Base-by-base conservation (phyloP, 257 asterid species). In the Dorcoceras hygrometricum region DNA sequence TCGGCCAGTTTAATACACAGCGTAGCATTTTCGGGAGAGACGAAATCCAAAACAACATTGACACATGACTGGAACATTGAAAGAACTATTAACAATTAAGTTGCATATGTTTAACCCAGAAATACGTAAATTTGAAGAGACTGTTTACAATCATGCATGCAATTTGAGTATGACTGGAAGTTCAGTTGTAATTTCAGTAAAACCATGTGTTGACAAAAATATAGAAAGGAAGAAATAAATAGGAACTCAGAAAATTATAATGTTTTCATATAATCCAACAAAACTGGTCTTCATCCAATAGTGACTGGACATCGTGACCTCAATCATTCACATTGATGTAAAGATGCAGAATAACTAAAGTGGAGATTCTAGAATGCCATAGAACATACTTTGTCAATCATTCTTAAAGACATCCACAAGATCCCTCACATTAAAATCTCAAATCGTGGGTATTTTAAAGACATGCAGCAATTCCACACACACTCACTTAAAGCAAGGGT, bases 1-100 rank as follows among this genome's bases (percentile, higher is more conserved):
- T 94, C 96, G 62, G 73, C 79, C 83, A 90, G 51, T 69, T 83
- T 81, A 57, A 88, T 73, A 78, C 97, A 88, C 70, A 81, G 92
- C 23, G 89, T 67, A 34, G 84, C 87, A 79, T 76, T 94, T 82
- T 94, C 99, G 9, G 99, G 99, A 12, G 99, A 94, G 81, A 90
- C 79, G 85, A 94, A 94, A 84, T 90, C 90, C 84, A 90, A 46
- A 57, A 86, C 90, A 55, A 90, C 73, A 65, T 76, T 86, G 63
- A 90, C 88, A 51, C 96, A 90, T 24, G 99, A 83, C 99, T 94
- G 92, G 25, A 76, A 79, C 63, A 58, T 48, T 59, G 6, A 31
- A 76, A 69, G 59, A 74, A 55, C 48, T 39, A 56, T 59, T 69
- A 74, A 61, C 57, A 66, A n/a, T 48, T 50, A 39, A 55, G 48